Conservation (phyloP, 2,329 filamentous ascomycete genomes). For the Plenodomus biglobosus region DNA sequence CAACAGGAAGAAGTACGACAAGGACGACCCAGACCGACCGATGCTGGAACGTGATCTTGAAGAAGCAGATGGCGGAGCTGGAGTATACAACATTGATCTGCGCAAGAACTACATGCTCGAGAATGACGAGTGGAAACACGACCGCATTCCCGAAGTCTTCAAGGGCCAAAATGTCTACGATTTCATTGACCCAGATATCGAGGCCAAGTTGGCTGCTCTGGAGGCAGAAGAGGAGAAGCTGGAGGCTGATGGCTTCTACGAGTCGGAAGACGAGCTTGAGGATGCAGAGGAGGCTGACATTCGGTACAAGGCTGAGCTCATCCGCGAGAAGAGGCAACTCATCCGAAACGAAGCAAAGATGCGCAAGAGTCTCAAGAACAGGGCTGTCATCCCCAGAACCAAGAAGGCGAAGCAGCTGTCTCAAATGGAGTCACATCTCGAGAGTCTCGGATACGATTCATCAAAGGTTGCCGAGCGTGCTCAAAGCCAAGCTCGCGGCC, state of each 20-base stretch:
- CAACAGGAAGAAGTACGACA: constrained; percentile 84
- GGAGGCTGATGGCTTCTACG: constrained; percentile 90
- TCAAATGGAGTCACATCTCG: constrained; percentile 82
- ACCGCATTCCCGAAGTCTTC: constrained; percentile 91
- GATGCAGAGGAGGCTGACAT: constrained; percentile 88
- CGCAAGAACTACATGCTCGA: constrained; percentile 84
- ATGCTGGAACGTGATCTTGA: constrained; percentile 84
- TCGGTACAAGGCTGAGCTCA: constrained; percentile 87
- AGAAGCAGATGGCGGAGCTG: constrained; percentile 88
- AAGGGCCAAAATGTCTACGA: constrained; percentile 98
- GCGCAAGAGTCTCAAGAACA: constrained; percentile 97
- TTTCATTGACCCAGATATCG: constrained; percentile 95
- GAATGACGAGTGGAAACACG: constrained; percentile 91
- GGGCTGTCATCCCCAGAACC: constrained; percentile 85
- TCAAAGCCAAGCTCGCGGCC: constrained; percentile 70
- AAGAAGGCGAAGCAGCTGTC: constrained; percentile 78
- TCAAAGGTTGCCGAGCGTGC: constrained; percentile 72
- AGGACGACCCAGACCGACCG: constrained; percentile 79
- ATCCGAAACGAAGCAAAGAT: constrained; percentile 94
- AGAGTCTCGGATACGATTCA: constrained; percentile 83
- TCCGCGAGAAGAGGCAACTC: constrained; percentile 89
- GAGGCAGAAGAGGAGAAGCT: constrained; percentile 95
- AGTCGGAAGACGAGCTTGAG: constrained; percentile 71
- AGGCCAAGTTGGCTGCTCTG: constrained; percentile 83
- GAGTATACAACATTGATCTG: constrained; percentile 93